A percentile compares a stretch with the other conserved stretches of the same genome.
These are phyloP conservation scores for Marasmius tenuissimus DNA, from an alignment of 1,284 basidiomycete genomes.

Conservation along the genomic window DNA sequence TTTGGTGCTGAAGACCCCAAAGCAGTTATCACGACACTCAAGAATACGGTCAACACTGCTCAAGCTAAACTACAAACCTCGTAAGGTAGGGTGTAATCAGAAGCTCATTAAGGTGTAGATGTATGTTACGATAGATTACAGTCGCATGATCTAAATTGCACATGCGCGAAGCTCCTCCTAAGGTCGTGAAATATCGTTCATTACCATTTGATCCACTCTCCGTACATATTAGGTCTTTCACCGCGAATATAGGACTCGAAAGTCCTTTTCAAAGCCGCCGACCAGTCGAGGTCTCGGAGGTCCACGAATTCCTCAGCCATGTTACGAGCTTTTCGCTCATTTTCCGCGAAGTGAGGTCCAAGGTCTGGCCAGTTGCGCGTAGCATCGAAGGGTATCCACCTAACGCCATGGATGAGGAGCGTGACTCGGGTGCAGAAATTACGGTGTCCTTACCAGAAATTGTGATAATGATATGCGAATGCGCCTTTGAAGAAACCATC, in stretches of 20 bases:
- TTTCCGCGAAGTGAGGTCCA: slow-evolving; percentile 73
- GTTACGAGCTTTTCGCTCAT: slow-evolving; percentile 60
- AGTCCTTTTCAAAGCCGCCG: slow-evolving; percentile 76
- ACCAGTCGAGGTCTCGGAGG: slow-evolving; percentile 71
- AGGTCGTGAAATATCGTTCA: slow-evolving; percentile 3
- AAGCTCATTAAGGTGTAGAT: background rate
- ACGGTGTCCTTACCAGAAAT: slow-evolving; percentile 60
- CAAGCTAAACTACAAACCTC: slow-evolving; percentile 46
- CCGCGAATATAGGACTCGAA: slow-evolving; percentile 75
- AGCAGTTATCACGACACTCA: slow-evolving; percentile 74
- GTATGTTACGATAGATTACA: background rate
- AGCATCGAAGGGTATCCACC: slow-evolving; percentile 94
- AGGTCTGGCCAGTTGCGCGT: slow-evolving; percentile 90
- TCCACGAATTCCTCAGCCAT: slow-evolving; percentile 26
- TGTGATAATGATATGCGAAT: slow-evolving; percentile 87
- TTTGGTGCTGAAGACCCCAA: slow-evolving; percentile 84
- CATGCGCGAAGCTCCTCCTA: background rate
- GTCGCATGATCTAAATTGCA: background rate
- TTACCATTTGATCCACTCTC: slow-evolving; percentile 63
- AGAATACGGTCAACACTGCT: slow-evolving; percentile 69
- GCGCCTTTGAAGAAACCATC: slow-evolving; percentile 87
- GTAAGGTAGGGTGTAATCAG: background rate
- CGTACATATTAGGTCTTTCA: slow-evolving; percentile 77
- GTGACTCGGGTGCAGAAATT: slow-evolving; percentile 12
- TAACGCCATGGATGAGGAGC: slow-evolving; percentile 27